Evolutionary conservation across 441 rosid genomes (phyloP).

Genomic region (Flueggea neowawraea): DNA sequence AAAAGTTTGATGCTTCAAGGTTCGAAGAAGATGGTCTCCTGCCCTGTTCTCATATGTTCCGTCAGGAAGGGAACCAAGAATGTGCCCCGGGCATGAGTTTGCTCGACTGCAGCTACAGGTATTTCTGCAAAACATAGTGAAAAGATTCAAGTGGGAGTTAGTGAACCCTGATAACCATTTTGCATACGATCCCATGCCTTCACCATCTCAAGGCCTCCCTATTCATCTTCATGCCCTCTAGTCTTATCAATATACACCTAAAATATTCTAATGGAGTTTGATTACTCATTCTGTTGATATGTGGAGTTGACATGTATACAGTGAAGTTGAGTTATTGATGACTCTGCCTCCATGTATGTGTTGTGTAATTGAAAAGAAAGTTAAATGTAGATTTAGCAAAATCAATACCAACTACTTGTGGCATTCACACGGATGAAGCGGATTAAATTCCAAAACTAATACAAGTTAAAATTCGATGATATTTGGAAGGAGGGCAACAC

Average conservation of each 20-base stretch:
- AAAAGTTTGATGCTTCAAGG: conserved; percentile 17
- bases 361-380: no score
- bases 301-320: conserved; percentile 36
- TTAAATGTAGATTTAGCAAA: no score
- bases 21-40: conserved; percentile 21
- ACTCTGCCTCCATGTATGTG: no score
- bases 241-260: no score
- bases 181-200: conserved; percentile 9
- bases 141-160: conserved; percentile 4
- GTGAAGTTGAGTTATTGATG: conserved; percentile 4
- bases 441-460: no score
- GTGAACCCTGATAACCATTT: conserved; percentile 9
- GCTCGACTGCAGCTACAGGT: conserved; percentile 17
- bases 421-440: no score
- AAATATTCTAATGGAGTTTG: no score
- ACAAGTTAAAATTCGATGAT: no score
- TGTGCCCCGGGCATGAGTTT: conserved; percentile 23
- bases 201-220: conserved; percentile 10
- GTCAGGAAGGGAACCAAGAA: conserved; percentile 18
- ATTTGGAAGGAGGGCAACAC: no score
- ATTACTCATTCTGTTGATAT: no score
- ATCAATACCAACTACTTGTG: no score
- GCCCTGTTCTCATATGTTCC: conserved; percentile 19
- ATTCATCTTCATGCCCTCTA: conserved; percentile 12
- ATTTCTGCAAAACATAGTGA: conserved; percentile 16